Evolutionary conservation across 176 grass and related monocot species (phyloP).

Genomic region (Themeda triandra): DNA sequence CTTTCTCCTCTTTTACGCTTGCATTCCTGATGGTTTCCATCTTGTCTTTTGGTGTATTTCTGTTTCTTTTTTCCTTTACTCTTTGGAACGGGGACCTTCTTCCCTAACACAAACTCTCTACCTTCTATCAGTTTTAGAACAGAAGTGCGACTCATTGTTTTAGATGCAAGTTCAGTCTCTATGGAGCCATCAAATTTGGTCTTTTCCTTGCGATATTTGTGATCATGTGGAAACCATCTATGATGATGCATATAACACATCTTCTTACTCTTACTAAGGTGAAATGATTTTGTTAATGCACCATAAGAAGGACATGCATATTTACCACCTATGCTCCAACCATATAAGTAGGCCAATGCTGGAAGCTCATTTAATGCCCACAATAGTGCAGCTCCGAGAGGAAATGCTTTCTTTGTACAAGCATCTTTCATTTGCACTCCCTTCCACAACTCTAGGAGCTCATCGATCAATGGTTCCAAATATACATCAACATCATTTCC

Average conservation of each 20-base stretch:
- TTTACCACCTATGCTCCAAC: neutral
- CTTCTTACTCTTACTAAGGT: neutral
- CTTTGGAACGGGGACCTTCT: no score
- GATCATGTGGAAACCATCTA: neutral
- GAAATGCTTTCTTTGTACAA: no score
- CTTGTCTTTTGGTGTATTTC: no score
- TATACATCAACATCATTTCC: no score
- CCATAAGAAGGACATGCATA: neutral
- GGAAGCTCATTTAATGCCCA: neutral
- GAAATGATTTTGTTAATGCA: neutral
- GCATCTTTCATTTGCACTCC: no score
- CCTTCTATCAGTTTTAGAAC: neutral
- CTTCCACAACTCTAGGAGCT: no score
- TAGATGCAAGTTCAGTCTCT: neutral
- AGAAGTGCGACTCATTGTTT: neutral
- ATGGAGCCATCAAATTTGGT: neutral
- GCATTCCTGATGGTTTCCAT: no score
- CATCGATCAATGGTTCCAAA: no score
- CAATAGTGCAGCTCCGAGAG: neutral
- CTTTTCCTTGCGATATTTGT: neutral
- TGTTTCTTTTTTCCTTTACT: no score
- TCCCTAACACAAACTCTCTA: no score
- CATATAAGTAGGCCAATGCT: neutral
- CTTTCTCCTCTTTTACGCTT: no score
- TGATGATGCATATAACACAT: neutral